Percentiles rank a stretch among this genome's conserved stretches.
These are phyloP conservation scores for Carex scoparia DNA, from an alignment of 176 grass and related monocot genomes.

Conservation along the genomic window DNA sequence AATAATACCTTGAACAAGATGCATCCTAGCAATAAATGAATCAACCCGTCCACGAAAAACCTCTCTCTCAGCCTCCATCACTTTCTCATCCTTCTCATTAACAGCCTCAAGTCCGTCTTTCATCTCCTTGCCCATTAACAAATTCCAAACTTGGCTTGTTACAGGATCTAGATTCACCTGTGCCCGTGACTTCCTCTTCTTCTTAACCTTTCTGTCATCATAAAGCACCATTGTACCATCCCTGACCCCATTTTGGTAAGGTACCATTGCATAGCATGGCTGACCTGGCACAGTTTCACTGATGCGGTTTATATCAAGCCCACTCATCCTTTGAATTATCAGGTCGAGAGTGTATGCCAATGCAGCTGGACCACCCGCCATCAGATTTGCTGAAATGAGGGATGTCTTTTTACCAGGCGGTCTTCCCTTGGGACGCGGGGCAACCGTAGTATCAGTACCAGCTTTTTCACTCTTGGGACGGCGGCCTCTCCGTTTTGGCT, in stretches of 20 bases:
- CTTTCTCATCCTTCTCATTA: conserved; percentile 58
- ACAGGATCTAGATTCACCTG: conserved; percentile 68
- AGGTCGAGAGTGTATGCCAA: conserved; percentile 35
- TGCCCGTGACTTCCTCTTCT: conserved; percentile 44
- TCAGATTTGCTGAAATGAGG: neutral
- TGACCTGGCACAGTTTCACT: neutral
- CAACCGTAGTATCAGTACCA: conserved; percentile 18
- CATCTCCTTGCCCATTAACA: conserved; percentile 60
- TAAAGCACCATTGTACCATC: conserved; percentile 54
- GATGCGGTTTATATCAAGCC: conserved; percentile 35
- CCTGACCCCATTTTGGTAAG: conserved; percentile 31
- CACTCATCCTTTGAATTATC: conserved; percentile 49
- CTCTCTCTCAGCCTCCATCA: conserved; percentile 75
- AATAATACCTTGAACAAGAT: conserved; percentile 84
- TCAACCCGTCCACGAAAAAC: conserved; percentile 65
- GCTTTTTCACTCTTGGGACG: conserved; percentile 22
- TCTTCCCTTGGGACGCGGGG: neutral
- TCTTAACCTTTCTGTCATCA: conserved; percentile 35
- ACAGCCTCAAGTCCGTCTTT: conserved; percentile 37
- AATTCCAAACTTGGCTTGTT: conserved; percentile 72
- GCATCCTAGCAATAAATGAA: conserved; percentile 92
- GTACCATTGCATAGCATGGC: conserved; percentile 41
- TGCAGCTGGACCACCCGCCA: conserved; percentile 21
- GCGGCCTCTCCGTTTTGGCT: conserved; percentile 35
- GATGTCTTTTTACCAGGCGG: neutral